Evolutionary conservation across 768 basidiomycete genomes (phyloP).

Genomic region (Suillus subalutaceus): DNA sequence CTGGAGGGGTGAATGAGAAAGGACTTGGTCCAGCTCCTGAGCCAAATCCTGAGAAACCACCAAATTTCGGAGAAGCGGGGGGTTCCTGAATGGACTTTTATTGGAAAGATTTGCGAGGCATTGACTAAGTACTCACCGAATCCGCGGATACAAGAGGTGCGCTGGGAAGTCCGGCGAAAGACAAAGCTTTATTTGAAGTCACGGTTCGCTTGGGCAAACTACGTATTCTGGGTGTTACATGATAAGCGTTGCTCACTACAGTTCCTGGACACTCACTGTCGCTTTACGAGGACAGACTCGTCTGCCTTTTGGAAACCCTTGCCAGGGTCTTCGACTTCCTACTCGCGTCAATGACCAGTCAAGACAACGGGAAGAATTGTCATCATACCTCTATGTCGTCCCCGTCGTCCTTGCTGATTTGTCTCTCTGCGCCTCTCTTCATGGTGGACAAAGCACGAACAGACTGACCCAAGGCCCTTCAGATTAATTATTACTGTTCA

Average conservation of each 20-base stretch:
- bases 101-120: constrained; percentile 21
- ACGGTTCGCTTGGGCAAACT: constrained; percentile 58
- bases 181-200: constrained; percentile 22
- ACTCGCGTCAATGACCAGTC: constrained; percentile 7
- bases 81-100: constrained; percentile 19
- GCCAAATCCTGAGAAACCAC: constrained; percentile 57
- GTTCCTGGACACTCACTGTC: constrained; percentile 51
- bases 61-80: constrained; percentile 47
- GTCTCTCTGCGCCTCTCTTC: constrained; percentile 78
- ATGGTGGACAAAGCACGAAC: constrained; percentile 36
- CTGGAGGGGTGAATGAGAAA: constrained; percentile 44
- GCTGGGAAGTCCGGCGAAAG: constrained; percentile 29
- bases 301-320: constrained; percentile 63
- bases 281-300: constrained; percentile 51
- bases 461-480: not conserved
- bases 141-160: constrained; percentile 25
- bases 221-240: constrained; percentile 53
- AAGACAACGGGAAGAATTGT: not conserved
- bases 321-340: constrained; percentile 46
- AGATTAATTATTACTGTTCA: constrained; percentile 3
- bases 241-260: not conserved
- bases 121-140: constrained; percentile 29
- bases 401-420: constrained; percentile 61
- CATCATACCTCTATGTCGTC: constrained; percentile 38
- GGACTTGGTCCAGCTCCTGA: constrained; percentile 31